Evolutionary conservation across 139 green algal genomes (phyloP).

Genomic region (Asterochloris sp.): DNA sequence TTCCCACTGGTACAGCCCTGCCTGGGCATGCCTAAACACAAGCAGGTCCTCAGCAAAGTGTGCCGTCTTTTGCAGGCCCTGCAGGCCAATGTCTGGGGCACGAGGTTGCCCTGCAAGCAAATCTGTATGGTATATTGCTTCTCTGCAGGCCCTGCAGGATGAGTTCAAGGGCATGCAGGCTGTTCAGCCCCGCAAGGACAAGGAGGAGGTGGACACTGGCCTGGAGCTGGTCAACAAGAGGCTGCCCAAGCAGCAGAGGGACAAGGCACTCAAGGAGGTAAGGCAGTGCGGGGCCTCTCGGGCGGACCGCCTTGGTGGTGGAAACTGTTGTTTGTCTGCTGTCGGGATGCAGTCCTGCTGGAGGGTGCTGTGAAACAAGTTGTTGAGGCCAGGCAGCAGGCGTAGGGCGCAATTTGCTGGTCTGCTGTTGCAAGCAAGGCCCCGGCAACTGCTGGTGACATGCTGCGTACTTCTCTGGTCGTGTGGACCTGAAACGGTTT

Average conservation of each 20-base stretch:
- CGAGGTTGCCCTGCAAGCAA: neutral
- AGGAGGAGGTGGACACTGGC: conserved; percentile 36
- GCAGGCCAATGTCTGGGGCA: neutral
- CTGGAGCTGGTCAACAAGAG: conserved; percentile 42
- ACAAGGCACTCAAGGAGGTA: conserved; percentile 12
- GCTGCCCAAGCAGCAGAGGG: conserved; percentile 7
- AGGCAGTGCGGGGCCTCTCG: neutral
- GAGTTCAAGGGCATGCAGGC: conserved; percentile 50
- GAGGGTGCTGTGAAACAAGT: no score
- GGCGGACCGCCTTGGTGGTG: neutral
- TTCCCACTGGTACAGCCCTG: neutral
- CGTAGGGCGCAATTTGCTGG: no score
- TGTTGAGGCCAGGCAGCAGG: no score
- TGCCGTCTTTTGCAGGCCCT: neutral
- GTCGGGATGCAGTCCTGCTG: neutral
- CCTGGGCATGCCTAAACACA: neutral
- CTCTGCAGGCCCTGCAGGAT: conserved; percentile 34
- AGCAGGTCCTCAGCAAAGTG: neutral
- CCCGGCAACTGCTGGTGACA: neutral
- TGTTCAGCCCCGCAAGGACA: conserved; percentile 18
- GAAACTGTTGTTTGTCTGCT: neutral
- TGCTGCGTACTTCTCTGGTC: neutral
- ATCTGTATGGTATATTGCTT: no score
- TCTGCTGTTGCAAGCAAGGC: neutral
- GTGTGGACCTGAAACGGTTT: neutral